Percentiles rank a stretch among this genome's conserved stretches.
Evolutionary conservation across 2,329 filamentous ascomycete species (phyloP).

Genomic region (Hymenoscyphus albidus): DNA sequence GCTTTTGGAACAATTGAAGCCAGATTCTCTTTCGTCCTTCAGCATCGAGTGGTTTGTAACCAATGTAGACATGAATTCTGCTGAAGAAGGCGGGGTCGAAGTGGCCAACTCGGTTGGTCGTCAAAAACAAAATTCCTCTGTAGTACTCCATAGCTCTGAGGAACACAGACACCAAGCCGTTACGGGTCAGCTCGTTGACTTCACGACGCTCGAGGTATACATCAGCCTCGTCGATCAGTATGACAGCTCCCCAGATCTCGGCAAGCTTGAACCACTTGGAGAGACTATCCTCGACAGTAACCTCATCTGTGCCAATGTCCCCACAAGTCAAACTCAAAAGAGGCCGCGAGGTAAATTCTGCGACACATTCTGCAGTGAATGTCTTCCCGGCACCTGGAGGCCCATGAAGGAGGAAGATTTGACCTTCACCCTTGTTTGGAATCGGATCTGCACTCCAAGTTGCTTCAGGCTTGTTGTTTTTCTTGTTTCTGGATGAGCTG

Average conservation of each 20-base stretch:
- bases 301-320: constrained; percentile 46
- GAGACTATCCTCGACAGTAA: constrained; percentile 45
- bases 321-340: constrained; percentile 39
- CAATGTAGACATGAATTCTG: constrained; percentile 37
- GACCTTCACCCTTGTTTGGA: constrained; percentile 25
- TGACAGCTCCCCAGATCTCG: constrained; percentile 47
- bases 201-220: constrained; percentile 42
- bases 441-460: constrained; percentile 23
- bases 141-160: constrained; percentile 42
- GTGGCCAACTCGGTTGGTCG: constrained; percentile 39
- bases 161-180: constrained; percentile 37
- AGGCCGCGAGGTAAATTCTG: constrained; percentile 27
- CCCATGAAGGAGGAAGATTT: constrained; percentile 26
- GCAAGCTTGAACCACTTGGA: constrained; percentile 46
- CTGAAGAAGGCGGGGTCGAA: constrained; percentile 41
- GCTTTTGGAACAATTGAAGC: constrained; percentile 26
- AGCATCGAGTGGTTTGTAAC: constrained; percentile 31
- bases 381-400: constrained; percentile 27
- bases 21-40: constrained; percentile 32
- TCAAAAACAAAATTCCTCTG: constrained; percentile 42
- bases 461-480: constrained; percentile 10
- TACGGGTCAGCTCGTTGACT: constrained; percentile 34
- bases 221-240: constrained; percentile 52
- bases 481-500: constrained; percentile 15
- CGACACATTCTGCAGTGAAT: constrained; percentile 25